These are phyloP conservation scores for Chloropicon primus DNA, from an alignment of 139 green algal genomes.

Conservation along the genomic window DNA sequence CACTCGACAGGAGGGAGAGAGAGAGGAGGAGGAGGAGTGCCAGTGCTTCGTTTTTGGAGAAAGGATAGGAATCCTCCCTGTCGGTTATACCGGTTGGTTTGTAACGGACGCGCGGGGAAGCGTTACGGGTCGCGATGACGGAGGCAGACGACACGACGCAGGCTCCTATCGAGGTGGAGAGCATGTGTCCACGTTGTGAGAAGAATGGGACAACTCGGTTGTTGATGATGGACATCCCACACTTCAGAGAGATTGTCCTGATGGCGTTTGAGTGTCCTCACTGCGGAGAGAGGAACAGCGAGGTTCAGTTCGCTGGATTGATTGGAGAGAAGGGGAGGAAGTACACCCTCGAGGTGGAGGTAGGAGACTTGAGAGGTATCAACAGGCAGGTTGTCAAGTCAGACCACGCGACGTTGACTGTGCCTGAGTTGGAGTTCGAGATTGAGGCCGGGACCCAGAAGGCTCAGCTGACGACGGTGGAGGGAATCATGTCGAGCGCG, in stretches of 20 bases:
- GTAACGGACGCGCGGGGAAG: no score
- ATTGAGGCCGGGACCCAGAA: conserved; percentile 35
- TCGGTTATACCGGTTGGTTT: no score
- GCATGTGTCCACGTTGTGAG: conserved; percentile 23
- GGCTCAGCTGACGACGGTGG: conserved; percentile 38
- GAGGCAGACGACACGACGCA: no score
- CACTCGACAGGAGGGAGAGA: no score
- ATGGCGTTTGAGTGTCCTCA: conserved; percentile 46
- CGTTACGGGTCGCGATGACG: no score
- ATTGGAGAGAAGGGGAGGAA: conserved; percentile 26
- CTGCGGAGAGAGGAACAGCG: conserved; percentile 42
- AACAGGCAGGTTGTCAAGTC: conserved; percentile 49
- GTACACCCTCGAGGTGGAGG: conserved; percentile 30
- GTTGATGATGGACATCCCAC: conserved; percentile 34
- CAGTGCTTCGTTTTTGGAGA: no score
- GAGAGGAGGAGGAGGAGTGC: no score
- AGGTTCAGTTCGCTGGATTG: conserved; percentile 32
- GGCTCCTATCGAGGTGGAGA: conserved; percentile 11
- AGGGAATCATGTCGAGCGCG: conserved; percentile 33
- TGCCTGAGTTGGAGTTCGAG: conserved; percentile 58
- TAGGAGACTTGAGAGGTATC: conserved; percentile 9
- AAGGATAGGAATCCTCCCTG: no score
- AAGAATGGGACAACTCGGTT: conserved; percentile 30
- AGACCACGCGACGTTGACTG: conserved; percentile 30
- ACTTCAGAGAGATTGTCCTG: conserved; percentile 42